Evolutionary conservation across 2,329 filamentous ascomycete genomes (phyloP), one percentile per base, ranked within the genome.

Genomic region (Clarireedia monteithiana): DNA sequence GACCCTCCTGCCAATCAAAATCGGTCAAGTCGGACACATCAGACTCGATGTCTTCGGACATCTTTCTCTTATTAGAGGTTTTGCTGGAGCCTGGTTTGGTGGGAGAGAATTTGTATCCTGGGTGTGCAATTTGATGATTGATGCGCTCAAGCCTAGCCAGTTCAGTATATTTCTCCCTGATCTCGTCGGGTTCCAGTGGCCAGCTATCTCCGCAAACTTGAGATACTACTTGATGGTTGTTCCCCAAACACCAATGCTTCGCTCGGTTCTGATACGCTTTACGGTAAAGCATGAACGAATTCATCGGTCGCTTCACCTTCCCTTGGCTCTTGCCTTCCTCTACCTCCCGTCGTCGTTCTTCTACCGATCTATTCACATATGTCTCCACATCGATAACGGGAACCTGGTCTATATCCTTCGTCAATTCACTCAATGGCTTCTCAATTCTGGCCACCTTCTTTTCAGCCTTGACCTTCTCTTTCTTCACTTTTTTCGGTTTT

Each of bases 241-340:
- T 92, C 65, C 94, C 84, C 14, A 82, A 76, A 64, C 88, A 89
- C 77, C 85, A 89, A 51, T 82, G 77, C 71, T 96, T 96, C 58
- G 89, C 89, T 34, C 91, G 80, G 59, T 94, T 88, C 58, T 95
- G 89, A 68, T 89, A 96, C 6, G 90, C 89, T 62, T 94, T 96
- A 44, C 94, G 86, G 71, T 99, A 99, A 50, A 99, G 77, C 87
- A 99, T 96, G 75, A 97, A 99, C 0, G 89, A 92, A 71, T 99
- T 99, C 86, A 96, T 95, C 2, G 94, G 91, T 30, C 94, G 81
- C 66, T 92, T 90, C 63, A 97, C 81, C 69, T 91, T 91, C 26
- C 88, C 88, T 2, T 76, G 76, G 38, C 83, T 75, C 65, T 85
- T 89, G 56, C 83, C 80, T 64, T 82, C 80, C 45, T 83, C 79